Base-by-base conservation (phyloP, 805 yeast genomes). In the Danielia oregonensis region DNA sequence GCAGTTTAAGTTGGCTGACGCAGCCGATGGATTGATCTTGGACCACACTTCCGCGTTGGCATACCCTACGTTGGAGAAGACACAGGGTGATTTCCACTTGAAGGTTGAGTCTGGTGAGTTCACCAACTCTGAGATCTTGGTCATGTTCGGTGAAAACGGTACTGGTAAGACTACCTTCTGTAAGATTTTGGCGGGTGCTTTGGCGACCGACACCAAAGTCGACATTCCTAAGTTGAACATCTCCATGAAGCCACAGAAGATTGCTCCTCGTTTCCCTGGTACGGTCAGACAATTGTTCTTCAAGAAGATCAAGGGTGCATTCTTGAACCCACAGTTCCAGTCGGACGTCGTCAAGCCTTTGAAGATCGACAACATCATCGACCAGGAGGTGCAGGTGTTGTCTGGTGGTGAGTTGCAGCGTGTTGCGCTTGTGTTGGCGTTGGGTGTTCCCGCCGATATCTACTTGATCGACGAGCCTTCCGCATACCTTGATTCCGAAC, bases 401-500 rank as follows among this genome's bases (percentile, higher is more conserved):
- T 89, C 97, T 31, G 99, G 99, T 72, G 99, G 99, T 80, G 99
- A 93, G 72, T 76, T 93, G 72, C 99, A 93, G 72, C 84, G 99
- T 74, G 98, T 93, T 42, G 99, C 99, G 46, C 91, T 93, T 65
- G 95, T 88, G 24, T 75, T 93, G 60, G 81, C 97, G 4, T 74
- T 93, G 41, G 99, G 99, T 78, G 70, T 82, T 32, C 86, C 86
- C 13, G 97, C 98, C 18, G 98, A 93, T 65, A 86, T 93, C 49
- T 93, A 93, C 62, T 76, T 93, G 61, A 93, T 93, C 51, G 99
- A 93, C 65, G 99, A 93, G 69, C 99, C 99, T 31, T 88, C 97
- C 43, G 99, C 99, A 15, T 93, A 93, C 68, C 78, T 93, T 63
- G 99, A 93, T 70, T 91, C 97, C 40, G 99, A 93, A 69, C 99